Evolutionary conservation across 495 filamentous ascomycete genomes (phyloP).

Genomic region (Penicillium paradoxum): DNA sequence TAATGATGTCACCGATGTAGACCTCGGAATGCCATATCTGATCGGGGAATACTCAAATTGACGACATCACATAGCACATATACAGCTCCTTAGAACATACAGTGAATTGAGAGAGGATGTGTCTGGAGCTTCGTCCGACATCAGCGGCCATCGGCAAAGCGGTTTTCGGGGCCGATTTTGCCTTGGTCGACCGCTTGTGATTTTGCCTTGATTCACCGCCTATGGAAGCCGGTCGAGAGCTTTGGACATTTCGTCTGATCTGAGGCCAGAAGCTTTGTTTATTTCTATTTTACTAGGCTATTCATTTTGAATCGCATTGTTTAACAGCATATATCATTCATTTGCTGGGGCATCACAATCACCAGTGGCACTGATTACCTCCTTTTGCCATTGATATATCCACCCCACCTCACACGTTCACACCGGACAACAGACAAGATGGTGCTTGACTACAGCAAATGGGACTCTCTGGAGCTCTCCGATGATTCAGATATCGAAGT

Average conservation of each 20-base stretch:
- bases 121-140: conserved; percentile 12
- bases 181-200: conserved; percentile 30
- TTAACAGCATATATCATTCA: too few relatives aligned
- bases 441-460: conserved; percentile 95
- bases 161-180: conserved; percentile 25
- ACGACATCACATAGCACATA: conserved; percentile 12
- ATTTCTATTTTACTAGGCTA: neutral
- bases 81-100: conserved; percentile 8
- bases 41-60: conserved; percentile 11
- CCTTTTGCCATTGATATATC: conserved; percentile 15
- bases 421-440: conserved; percentile 48
- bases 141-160: conserved; percentile 14
- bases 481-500: conserved; percentile 98
- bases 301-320: neutral
- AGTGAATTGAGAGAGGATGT: conserved; percentile 16
- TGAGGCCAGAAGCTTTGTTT: neutral
- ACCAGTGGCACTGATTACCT: too few relatives aligned
- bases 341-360: too few relatives aligned
- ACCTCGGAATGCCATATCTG: conserved; percentile 35
- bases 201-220: conserved; percentile 20
- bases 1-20: conserved; percentile 22
- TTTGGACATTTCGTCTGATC: conserved; percentile 23
- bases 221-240: conserved; percentile 39
- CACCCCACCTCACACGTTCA: conserved; percentile 13
- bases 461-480: conserved; percentile 91